Evolutionary conservation across 495 filamentous ascomycete genomes (phyloP), one percentile per base, ranked within the genome.

Genomic region (Annulohypoxylon nitens): DNA sequence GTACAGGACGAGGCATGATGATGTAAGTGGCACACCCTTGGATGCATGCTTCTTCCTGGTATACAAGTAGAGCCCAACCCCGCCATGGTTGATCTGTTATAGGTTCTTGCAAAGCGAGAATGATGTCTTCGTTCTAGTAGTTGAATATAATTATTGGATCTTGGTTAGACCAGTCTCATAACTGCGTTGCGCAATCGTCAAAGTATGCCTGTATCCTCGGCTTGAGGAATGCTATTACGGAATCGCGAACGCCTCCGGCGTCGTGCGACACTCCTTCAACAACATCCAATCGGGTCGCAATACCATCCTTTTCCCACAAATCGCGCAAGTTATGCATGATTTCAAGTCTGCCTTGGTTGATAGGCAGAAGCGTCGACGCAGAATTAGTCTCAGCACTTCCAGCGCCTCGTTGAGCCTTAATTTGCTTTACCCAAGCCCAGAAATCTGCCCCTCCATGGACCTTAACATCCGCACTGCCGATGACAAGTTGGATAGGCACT

Each of bases 401-500:
- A 11, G 14, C 20, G 14, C 51, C 41, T 6, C n/a, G 18, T 57
- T 64, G 41, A 11, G 57, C 59, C 33, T 63, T 64, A 14, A 71
- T 45, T 30, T 69, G 34, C n/a, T 23, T 14, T 61, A 77, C 18
- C 74, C 76, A 78, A 16, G 41, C 16, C 74, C 71, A 75, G 30
- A 80, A 78, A 26, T 78, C 74, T 6, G 54, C 39, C 2, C 69
- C 62, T 6, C 71, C 74, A 58, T 75, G 70, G 7, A 64, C 12
- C 10, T 64, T 26, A 18, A 58, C n/a, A 33, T 80, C 77, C 30
- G 41, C 67, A 33, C 33, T 62, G 10, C 77, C 77, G 26, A 75
- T 30, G 36, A 74, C 58, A 12, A 79, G 64, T 2, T 79, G 78
- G 59, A 77, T 74, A 6, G 61, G 57, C n/a, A 79, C 68, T 10